Conservation (phyloP, 371 early-diverging fungal species). For the Chytridiales sp. region DNA sequence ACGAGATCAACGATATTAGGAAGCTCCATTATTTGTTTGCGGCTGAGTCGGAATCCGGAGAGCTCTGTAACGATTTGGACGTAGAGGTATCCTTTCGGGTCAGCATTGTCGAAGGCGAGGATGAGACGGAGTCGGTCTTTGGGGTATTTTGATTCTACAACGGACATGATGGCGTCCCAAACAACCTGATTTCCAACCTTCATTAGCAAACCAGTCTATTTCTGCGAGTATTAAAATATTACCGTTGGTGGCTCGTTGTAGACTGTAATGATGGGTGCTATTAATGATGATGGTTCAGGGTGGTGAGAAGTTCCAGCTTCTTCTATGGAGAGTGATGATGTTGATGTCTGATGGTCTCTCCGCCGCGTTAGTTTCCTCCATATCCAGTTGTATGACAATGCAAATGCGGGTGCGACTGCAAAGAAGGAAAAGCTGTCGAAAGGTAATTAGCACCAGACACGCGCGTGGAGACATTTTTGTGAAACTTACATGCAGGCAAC, state of each 20-base stretch:
- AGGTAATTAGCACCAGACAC: no score
- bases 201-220: background rate
- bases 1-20: background rate
- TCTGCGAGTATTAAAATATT: background rate
- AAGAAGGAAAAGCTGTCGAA: no score
- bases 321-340: no score
- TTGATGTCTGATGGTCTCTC: no score
- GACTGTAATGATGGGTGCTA: conserved; percentile 3
- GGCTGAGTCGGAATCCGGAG: background rate
- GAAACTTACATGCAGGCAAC: no score
- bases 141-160: conserved; percentile 8
- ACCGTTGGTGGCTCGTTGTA: conserved; percentile 14
- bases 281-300: no score
- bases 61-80: conserved; percentile 4
- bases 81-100: background rate
- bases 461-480: no score
- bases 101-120: conserved; percentile 8
- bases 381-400: no score
- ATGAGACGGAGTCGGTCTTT: background rate
- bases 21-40: background rate
- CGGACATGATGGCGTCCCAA: conserved; percentile 4
- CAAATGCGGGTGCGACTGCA: no score
- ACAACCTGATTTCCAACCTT: conserved; percentile 1
- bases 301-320: no score
- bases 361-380: no score